These are phyloP conservation scores for Eucalyptus brandiana DNA, from an alignment of 345 rosid genomes.

Conservation along the genomic window DNA sequence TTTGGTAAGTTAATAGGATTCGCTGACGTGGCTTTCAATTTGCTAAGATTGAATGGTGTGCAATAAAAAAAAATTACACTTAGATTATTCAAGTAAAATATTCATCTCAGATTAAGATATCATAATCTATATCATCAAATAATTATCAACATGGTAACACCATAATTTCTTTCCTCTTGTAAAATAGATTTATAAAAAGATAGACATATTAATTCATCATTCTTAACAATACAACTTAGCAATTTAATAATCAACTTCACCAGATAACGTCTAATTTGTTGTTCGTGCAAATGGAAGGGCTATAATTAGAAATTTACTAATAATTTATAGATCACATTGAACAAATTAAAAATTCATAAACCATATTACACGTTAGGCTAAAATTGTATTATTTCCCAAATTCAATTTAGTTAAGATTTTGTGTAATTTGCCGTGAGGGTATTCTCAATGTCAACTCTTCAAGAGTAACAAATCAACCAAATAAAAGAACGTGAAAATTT, in stretches of 20 bases:
- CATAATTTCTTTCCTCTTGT: background rate
- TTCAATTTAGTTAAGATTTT: background rate
- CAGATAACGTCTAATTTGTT: background rate
- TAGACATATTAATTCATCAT: background rate
- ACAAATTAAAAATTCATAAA: background rate
- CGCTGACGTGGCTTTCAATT: background rate
- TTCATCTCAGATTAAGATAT: background rate
- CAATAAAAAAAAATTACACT: background rate
- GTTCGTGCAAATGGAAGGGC: background rate
- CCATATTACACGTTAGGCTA: background rate
- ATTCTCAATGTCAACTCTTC: background rate
- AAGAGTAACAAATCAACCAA: background rate
- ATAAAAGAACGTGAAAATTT: background rate
- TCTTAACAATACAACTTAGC: background rate
- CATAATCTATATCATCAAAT: background rate
- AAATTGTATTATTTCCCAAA: background rate
- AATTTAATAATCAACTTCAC: background rate
- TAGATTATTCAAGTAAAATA: background rate
- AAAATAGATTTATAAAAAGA: background rate
- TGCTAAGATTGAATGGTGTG: background rate
- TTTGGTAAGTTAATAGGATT: background rate
- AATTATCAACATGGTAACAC: background rate
- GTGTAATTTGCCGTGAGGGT: background rate
- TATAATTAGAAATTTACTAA: background rate
- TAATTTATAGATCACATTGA: background rate